phyloP scores from a whole-genome alignment of 2,329 filamentous ascomycete species.

The Chrysoporthe cubensis region DNA sequence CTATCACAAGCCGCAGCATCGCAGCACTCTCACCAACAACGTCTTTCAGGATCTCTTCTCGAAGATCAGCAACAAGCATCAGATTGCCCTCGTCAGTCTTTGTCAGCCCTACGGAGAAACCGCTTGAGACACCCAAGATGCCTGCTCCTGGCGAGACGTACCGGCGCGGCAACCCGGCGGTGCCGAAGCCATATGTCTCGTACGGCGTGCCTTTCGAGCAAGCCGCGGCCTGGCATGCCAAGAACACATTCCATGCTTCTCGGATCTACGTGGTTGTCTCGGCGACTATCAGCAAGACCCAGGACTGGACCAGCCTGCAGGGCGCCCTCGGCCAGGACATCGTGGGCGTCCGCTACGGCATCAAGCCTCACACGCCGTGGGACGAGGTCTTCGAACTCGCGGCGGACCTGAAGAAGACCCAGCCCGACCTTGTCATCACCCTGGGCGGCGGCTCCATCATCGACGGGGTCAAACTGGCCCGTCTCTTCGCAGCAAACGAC shows the following conservation, averaged over 20 bases:
- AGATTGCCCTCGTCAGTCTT: background rate
- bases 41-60: background rate
- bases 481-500: conserved; percentile 29
- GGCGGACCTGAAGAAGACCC: conserved; percentile 16
- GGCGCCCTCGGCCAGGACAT: conserved; percentile 18
- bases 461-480: conserved; percentile 29
- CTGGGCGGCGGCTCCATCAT: conserved; percentile 31
- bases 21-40: background rate
- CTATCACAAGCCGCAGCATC: background rate
- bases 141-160: conserved; percentile 11
- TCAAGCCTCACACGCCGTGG: conserved; percentile 30
- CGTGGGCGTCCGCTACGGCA: conserved; percentile 28
- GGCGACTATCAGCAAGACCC: conserved; percentile 28
- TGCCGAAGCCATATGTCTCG: conserved; percentile 23
- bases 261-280: conserved; percentile 30
- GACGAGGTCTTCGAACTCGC: conserved; percentile 28
- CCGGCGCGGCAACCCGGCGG: background rate
- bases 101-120: background rate
- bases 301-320: conserved; percentile 27
- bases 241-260: conserved; percentile 18
- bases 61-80: background rate
- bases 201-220: conserved; percentile 28
- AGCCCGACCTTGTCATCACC: conserved; percentile 28
- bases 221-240: conserved; percentile 24
- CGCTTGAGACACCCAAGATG: background rate